These are phyloP conservation scores for Penicillium sp. DNA, from an alignment of 2,329 filamentous ascomycete genomes.

Conservation along the genomic window DNA sequence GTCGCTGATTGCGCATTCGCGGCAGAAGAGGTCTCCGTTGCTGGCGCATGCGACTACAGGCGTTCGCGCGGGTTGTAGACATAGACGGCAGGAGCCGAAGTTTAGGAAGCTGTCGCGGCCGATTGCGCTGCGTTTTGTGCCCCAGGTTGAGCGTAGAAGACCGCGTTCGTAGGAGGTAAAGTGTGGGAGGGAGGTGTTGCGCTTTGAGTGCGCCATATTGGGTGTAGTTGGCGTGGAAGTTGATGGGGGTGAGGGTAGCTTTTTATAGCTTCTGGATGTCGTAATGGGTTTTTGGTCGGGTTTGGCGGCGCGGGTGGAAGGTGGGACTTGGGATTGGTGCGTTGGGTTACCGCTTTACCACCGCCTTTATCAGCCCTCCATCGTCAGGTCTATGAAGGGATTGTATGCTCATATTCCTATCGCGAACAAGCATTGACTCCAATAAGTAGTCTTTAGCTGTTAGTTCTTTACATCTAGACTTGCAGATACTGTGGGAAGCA, in stretches of 20 bases:
- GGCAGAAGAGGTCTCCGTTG: conserved; percentile 87
- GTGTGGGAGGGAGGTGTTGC: conserved; percentile 87
- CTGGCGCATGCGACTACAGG: conserved; percentile 79
- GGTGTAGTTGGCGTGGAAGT: not conserved
- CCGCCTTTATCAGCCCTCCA: conserved; percentile 1
- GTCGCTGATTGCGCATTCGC: conserved; percentile 88
- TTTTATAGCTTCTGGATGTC: conserved; percentile 3
- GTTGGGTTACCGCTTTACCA: not conserved
- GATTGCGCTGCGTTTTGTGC: conserved; percentile 76
- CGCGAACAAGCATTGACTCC: not conserved
- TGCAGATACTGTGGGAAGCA: not conserved
- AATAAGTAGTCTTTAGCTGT: not conserved
- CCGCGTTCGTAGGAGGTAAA: conserved; percentile 91
- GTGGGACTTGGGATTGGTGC: not conserved
- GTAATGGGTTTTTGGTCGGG: conserved; percentile 3
- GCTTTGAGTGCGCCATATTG: conserved; percentile 59
- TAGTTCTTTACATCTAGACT: not conserved
- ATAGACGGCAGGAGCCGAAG: conserved; percentile 85
- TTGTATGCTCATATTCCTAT: not conserved
- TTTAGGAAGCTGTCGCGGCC: conserved; percentile 87
- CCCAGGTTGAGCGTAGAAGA: conserved; percentile 79
- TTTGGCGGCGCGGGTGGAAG: not conserved
- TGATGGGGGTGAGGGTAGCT: not conserved
- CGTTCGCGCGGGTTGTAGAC: conserved; percentile 74
- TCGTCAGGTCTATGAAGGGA: not conserved